phyloP scores from a whole-genome alignment of 345 rosid species.

The Citrus australasica region DNA sequence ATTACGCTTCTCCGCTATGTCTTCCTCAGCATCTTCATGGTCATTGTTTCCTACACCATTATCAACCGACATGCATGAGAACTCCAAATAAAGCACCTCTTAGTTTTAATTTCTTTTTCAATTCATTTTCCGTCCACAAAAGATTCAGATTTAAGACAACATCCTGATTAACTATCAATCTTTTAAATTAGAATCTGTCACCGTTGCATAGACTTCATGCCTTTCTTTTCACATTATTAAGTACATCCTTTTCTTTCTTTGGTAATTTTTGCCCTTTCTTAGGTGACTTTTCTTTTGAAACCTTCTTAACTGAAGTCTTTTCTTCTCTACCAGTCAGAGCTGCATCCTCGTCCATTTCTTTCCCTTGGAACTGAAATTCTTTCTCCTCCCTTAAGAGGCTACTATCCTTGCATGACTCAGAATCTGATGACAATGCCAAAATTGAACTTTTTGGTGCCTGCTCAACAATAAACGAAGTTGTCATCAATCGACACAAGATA shows the following conservation, averaged over 20 bases:
- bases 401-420: conserved; percentile 53
- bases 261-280: conserved; percentile 31
- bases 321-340: conserved; percentile 17
- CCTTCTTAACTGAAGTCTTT: conserved; percentile 40
- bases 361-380: conserved; percentile 20
- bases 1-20: conserved; percentile 38
- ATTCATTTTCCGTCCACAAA: conserved; percentile 1
- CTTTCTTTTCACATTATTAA: conserved; percentile 34
- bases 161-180: background rate
- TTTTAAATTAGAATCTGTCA: background rate
- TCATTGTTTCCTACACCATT: conserved; percentile 44
- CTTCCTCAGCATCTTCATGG: conserved; percentile 49
- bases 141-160: background rate
- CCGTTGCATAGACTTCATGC: conserved; percentile 22
- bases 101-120: background rate
- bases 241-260: conserved; percentile 31
- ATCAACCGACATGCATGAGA: conserved; percentile 5
- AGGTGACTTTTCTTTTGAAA: conserved; percentile 48
- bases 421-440: conserved; percentile 64
- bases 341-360: conserved; percentile 36
- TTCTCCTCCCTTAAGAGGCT: conserved; percentile 19
- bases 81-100: background rate
- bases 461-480: conserved; percentile 14
- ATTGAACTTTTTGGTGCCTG: conserved; percentile 43
- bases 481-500: conserved; percentile 15